Base-by-base conservation (phyloP, 73 alveolate species). In the Symbiodinium pilosum region DNA sequence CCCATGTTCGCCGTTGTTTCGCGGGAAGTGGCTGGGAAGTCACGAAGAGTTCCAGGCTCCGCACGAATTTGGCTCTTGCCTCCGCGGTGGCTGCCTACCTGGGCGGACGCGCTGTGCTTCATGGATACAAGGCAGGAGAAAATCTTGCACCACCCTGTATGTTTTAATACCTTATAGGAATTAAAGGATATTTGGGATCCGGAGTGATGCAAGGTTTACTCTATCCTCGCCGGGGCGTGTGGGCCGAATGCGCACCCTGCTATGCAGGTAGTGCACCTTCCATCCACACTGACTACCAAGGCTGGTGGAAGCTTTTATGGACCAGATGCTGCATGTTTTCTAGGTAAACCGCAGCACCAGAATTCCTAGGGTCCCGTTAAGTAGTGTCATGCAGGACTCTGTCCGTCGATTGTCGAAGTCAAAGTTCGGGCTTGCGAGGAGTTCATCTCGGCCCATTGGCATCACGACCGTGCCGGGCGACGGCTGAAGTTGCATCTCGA, bases 51-150 rank as follows among this genome's bases (percentile, higher is more conserved):
- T 26, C 3, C 30, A 84, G 94, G 94, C 68, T 87, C 68, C 94
- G 86, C 26, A 4, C n/a, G 32, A 87, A 87, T 30, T 11, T 83
- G 36, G 71, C 94, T 39, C 38, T 87, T 32, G 71, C 84, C 24
- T 21, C 94, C 26, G 94, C 94, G 28, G 54, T 87, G 51, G 94
- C 94, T 0, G 86, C 94, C 44, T 87, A 87, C 69, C 86, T 87
- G 30, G 94, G 94, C 20, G 94, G 94, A 21, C 56, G 71, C 42
- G 94, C 94, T 3, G 20, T 87, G 94, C 94, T 87, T 32, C 94
- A 87, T 38, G 94, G 94, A 43, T 87, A 87, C 94, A 87, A 87
- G 94, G 77, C 77, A 14, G n/a, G n/a, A n/a, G n/a, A n/a, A n/a
- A n/a, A n/a, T n/a, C n/a, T n/a, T n/a, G n/a, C n/a, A n/a, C n/a